Base-by-base conservation (phyloP, 2,329 filamentous ascomycete species). In the Pseudogymnoascus sp. region DNA sequence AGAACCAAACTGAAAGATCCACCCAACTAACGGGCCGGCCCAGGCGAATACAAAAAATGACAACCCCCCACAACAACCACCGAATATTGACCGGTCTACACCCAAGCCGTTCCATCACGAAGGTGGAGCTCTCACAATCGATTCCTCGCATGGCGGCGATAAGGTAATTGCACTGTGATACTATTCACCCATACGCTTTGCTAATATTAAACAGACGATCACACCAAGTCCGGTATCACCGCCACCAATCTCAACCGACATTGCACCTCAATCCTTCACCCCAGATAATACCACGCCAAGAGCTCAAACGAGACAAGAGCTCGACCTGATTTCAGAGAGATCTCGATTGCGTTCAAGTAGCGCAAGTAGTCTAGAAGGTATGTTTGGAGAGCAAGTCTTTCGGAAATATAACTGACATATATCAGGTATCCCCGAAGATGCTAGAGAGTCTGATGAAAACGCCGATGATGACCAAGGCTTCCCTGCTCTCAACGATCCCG, bases 281-380 rank as follows among this genome's bases (percentile, higher is more conserved):
- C 73, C 86, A 34, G 87, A 91, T 63, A 82, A 82, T 68, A 83
- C 87, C 51, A 96, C 93, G 1, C 93, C 93, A 7, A 86, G 87
- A 69, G 92, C 92, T 2, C 91, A 96, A 72, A 93, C 91, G 63
- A 78, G 91, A 62, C 84, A 91, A 69, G 91, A 96, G 65, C 83
- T 91, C 67, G 83, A 87, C 63, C 79, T 75, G 40, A 72, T 79
- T 23, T 71, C 85, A 23, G 83, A 86, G 10, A 79, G 67, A 81
- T 63, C 75, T 66, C 82, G 79, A 69, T 73, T 82, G 63, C 84
- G 88, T 21, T 86, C 86, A 5, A 87, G 86, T 71, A 87, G 86
- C 66, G 81, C 84, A n/a, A 87, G 83, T 69, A 93, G 87, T 72
- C 83, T 96, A 63, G 89, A 93, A 78, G 87, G 91, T 95, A 76